Evolutionary conservation across 192 early-diverging fungal genomes (phyloP), one percentile per base, ranked within the genome.

Genomic region (Podila epicladia): DNA sequence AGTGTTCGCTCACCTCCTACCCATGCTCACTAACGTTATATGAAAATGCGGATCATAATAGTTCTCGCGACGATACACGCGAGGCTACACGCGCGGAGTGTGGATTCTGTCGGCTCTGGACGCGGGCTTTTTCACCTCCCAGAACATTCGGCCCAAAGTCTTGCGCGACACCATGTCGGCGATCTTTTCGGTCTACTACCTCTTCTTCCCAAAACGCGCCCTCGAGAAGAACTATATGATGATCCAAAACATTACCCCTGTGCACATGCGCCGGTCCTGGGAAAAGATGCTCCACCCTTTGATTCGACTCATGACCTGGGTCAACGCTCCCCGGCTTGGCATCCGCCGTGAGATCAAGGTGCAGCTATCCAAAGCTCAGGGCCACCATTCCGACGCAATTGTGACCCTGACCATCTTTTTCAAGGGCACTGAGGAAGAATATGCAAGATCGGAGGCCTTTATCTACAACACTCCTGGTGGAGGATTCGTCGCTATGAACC

Each of bases 401-500:
- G 87, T 88, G 0, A 68, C 68, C 20, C 77, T 89, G 53, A 85
- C 87, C 28, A 68, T 92, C 3, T 87, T 88, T 73, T 95, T 87
- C 86, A 83, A 84, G 11, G 92, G 91, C 29, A 28, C 69, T 12
- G 63, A 69, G 4, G 83, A 70, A 0, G 65, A 65, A 1, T 86
- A 88, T 33, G 62, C 71, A 5, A 37, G 62, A 9, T 74, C 82
- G 17, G 76, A 85, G 22, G 60, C 79, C 49, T 64, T 95, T 4
- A 75, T 95, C 9, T 73, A 92, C 22, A 80, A 93, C 74, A 87
- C 87, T 41, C 93, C 91, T 0, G 94, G 97, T 38, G 97, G 97
- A 58, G 97, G 97, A 38, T 99, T 97, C 74, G 93, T 97, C 7
- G 77, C 92, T n/a, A 96, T 97, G 95, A 88, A 89, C 13, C 97